These are phyloP conservation scores for Petunia secreta DNA, from an alignment of 257 asterid species.

Conservation along the genomic window DNA sequence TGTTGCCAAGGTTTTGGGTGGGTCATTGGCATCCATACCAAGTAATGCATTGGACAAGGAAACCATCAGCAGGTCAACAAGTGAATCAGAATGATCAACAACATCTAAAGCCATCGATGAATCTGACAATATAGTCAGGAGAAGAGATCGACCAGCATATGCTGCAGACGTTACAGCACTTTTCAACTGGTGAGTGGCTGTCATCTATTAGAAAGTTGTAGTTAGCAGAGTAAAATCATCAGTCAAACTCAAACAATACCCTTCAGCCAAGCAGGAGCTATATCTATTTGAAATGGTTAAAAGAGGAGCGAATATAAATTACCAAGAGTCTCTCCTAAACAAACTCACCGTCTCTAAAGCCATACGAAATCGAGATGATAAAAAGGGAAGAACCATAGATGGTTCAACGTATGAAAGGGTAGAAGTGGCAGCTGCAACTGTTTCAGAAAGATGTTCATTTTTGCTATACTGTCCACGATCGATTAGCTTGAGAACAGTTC, in stretches of 20 bases:
- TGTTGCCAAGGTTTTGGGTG: conserved; percentile 98
- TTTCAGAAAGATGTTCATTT: conserved; percentile 86
- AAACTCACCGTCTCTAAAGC: conserved; percentile 97
- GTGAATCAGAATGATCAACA: conserved; percentile 59
- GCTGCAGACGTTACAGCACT: conserved; percentile 95
- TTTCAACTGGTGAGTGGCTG: conserved; percentile 99
- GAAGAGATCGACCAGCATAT: conserved; percentile 81
- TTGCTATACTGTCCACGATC: conserved; percentile 99
- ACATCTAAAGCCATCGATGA: conserved; percentile 46
- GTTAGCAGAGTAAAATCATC: conserved; percentile 24
- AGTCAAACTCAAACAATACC: conserved; percentile 26
- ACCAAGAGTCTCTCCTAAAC: conserved; percentile 16
- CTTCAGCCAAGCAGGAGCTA: conserved; percentile 19
- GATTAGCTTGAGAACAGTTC: conserved; percentile 73
- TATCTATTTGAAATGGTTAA: background rate
- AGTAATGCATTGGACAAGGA: conserved; percentile 90
- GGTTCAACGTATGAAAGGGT: conserved; percentile 94
- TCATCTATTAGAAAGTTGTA: conserved; percentile 60
- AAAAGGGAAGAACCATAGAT: conserved; percentile 87
- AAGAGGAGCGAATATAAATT: background rate
- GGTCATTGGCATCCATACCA: conserved; percentile 99
- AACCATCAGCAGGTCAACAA: conserved; percentile 77
- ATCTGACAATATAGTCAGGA: conserved; percentile 59
- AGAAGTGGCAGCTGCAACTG: conserved; percentile 94
- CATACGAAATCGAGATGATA: conserved; percentile 93